A percentile compares a stretch with the other conserved stretches of the same genome.
These are phyloP conservation scores for Solanum chilense DNA, from an alignment of 257 asterid species.

Conservation along the genomic window DNA sequence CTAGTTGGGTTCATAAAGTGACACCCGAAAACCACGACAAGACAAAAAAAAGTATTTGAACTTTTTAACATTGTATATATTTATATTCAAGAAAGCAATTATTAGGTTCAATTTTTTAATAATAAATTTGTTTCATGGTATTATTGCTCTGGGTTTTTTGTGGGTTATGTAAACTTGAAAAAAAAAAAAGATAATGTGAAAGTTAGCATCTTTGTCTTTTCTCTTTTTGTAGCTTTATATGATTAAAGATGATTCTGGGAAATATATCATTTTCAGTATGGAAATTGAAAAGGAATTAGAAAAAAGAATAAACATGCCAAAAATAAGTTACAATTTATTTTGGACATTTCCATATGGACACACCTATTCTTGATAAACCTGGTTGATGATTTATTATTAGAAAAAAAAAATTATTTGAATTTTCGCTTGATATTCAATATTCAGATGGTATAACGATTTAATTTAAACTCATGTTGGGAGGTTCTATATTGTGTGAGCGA, in stretches of 20 bases:
- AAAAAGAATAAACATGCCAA: neutral
- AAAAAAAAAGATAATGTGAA: neutral
- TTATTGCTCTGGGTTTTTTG: neutral
- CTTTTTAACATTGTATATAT: neutral
- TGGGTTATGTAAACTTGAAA: neutral
- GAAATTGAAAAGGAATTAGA: neutral
- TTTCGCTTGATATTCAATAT: neutral
- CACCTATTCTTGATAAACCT: neutral
- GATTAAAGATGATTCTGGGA: neutral
- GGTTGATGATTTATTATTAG: neutral
- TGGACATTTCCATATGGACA: neutral
- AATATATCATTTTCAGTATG: neutral
- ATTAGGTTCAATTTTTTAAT: neutral
- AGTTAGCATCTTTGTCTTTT: neutral
- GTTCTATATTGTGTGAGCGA: neutral
- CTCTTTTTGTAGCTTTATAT: neutral
- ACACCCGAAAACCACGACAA: too few species aligned
- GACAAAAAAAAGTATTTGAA: neutral
- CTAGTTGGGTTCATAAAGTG: too few species aligned
- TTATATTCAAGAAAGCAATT: neutral
- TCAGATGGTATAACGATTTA: neutral
- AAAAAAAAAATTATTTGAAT: neutral
- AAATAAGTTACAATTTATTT: neutral
- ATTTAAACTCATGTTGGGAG: neutral
- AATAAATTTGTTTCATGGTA: neutral